Percentiles rank a stretch among this genome's conserved stretches.
phyloP scores from a whole-genome alignment of 2,329 filamentous ascomycete genomes.

The Fusarium sp. region DNA sequence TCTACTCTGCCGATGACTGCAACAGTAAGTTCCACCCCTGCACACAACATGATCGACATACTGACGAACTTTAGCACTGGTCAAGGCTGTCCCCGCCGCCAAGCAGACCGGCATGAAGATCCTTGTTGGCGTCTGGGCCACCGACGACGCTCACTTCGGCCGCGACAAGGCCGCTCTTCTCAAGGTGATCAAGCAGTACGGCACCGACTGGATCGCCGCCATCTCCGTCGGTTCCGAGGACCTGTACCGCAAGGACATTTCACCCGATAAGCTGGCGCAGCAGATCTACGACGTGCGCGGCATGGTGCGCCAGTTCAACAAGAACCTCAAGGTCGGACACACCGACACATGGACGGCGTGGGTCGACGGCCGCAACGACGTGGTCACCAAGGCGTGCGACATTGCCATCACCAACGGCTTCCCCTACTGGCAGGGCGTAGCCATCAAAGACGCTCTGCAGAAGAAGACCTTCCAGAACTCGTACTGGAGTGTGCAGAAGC shows the following conservation, averaged over 20 bases:
- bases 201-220: slow-evolving; percentile 37
- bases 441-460: slow-evolving; percentile 36
- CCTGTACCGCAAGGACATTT: slow-evolving; percentile 38
- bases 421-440: slow-evolving; percentile 38
- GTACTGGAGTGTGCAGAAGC: slow-evolving; percentile 30
- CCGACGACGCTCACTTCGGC: slow-evolving; percentile 36
- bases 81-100: slow-evolving; percentile 38
- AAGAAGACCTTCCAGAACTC: slow-evolving; percentile 40
- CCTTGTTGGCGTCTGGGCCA: slow-evolving; percentile 38
- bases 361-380: slow-evolving; percentile 38
- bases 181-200: slow-evolving; percentile 37
- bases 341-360: slow-evolving; percentile 40
- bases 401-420: slow-evolving; percentile 40
- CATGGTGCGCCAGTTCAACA: slow-evolving; percentile 36
- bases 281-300: slow-evolving; percentile 40
- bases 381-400: slow-evolving; percentile 36
- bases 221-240: slow-evolving; percentile 39
- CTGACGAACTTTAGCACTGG: neutral
- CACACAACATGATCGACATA: neutral
- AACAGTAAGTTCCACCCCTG: slow-evolving; percentile 26
- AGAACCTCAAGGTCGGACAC: slow-evolving; percentile 39
- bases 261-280: slow-evolving; percentile 35
- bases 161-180: slow-evolving; percentile 38
- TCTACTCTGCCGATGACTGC: slow-evolving; percentile 35
- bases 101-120: slow-evolving; percentile 38